These are phyloP conservation scores for Cryptosporidium ubiquitum DNA, from an alignment of 169 alveolate species.

Conservation along the genomic window DNA sequence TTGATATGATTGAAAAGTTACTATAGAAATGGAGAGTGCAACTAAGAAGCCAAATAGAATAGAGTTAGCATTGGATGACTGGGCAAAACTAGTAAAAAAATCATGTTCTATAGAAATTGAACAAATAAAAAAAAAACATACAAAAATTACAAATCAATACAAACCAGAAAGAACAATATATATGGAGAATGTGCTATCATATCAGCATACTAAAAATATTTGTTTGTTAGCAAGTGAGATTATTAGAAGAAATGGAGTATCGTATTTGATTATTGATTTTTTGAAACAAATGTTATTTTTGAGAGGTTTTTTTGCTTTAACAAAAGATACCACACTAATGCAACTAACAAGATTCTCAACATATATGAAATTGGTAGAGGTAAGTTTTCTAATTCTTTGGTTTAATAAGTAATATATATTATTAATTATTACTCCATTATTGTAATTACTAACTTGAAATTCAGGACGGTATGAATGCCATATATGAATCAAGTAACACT, in stretches of 20 bases:
- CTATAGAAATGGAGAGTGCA: neutral
- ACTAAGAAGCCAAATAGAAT: neutral
- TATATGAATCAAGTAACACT: slow-evolving; percentile 2
- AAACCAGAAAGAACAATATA: neutral
- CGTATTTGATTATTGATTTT: slow-evolving; percentile 50
- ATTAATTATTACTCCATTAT: no score
- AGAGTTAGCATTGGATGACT: slow-evolving; percentile 22
- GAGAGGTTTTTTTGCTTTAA: slow-evolving; percentile 31
- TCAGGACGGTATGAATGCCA: slow-evolving; percentile 57
- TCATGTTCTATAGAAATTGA: slow-evolving; percentile 7
- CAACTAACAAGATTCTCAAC: slow-evolving; percentile 38
- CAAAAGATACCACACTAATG: slow-evolving; percentile 10
- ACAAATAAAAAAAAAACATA: neutral
- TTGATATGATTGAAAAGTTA: neutral
- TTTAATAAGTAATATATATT: neutral
- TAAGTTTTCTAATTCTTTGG: slow-evolving; percentile 1
- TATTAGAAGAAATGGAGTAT: slow-evolving; percentile 50
- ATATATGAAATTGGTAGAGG: slow-evolving; percentile 60
- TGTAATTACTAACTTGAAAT: neutral
- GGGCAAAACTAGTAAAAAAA: slow-evolving; percentile 37
- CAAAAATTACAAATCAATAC: neutral
- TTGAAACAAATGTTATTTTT: slow-evolving; percentile 32
- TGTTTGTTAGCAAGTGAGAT: slow-evolving; percentile 44
- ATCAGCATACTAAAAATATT: slow-evolving; percentile 41
- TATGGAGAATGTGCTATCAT: slow-evolving; percentile 17